Evolutionary conservation across 2,329 filamentous ascomycete species (phyloP), one percentile per base, ranked within the genome.

Genomic region (Ophiostoma piceae): DNA sequence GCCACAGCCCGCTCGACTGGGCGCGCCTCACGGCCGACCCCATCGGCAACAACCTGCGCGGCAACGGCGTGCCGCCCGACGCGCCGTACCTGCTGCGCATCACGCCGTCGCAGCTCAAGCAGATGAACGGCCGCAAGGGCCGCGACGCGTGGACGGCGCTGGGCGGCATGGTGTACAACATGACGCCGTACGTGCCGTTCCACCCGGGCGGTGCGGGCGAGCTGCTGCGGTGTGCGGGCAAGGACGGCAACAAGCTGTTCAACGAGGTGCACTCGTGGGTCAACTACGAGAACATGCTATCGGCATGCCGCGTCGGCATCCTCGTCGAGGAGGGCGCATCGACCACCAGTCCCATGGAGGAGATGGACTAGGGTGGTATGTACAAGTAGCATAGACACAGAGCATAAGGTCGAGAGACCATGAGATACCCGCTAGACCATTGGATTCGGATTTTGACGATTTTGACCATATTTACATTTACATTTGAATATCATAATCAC

Each of bases 1-100:
- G 95, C 41, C 94, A 94, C 82, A 97, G 92, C 1, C 94, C 95
- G 0, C 88, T 99, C 14, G 95, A 99, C 84, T 99, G 95, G 95
- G 95, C 95, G 14, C 88, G 90, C 6, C 85, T 97, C 0, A 86
- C 87, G 1, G 83, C 84, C 26, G 80, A 84, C 66, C 88, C 89
- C 1, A 81, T 80, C 39, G 82, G 86, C 39, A 89, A 92, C 73
- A 86, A 93, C 35, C 89, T 69, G 68, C 54, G 70, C 22, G 66
- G 90, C n/a, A 66, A 5, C 7, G 87, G 87, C 54, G 73, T 90
- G 72, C 75, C 85, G 73, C 73, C 83, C 0, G 77, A 79, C 7
- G 80, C 83, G 3, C 81, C 85, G 71, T 84, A 87, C 83, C 80
- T 92, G 60, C 80, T 92, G 66, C 88, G 91, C 65, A 92, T 99